Evolutionary conservation across 306 rosid species (phyloP), one percentile per base, ranked within the genome.

Genomic region (Pyrus communis): DNA sequence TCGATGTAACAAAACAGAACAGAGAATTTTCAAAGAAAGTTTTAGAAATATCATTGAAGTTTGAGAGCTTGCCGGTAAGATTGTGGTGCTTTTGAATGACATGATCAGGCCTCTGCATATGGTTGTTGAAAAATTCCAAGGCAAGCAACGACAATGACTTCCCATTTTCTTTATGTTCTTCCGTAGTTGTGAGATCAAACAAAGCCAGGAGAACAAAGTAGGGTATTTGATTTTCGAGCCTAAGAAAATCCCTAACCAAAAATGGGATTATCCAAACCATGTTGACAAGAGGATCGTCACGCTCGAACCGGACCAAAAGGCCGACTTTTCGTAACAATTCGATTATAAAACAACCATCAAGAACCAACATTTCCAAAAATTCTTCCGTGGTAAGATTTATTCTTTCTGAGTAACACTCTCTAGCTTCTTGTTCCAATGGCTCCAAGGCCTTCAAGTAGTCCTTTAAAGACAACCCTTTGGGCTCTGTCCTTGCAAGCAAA

Each of bases 151-250:
- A 68, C 22, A 91, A 63, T 0, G 88, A 49, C 0, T 64, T 51
- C 13, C 68, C 9, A 11, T 75, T 62, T 2, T 22, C 71, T 45
- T 70, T 81, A 59, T n/a, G 40, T 27, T 58, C 74, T 0, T 83
- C 69, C 7, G 33, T 68, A 2, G 75, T 70, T 1, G 88, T 77
- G 12, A 85, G 4, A 8, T 86, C 76, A 30, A 74, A 93, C 4
- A 91, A 49, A 2, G 23, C 42, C 18, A 85, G 70, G 7, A 93
- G 89, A 52, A 93, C 43, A 35, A 85, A 88, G 68, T 69, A 88
- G 0, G 98, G 98, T 14, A 93, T 84, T 65, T 93, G 96, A 68
- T 93, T 93, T 75, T 93, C 96, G 1, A 93, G 89, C 31, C 86
- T 80, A n/a, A 88, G 86, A 55, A 90, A 86, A 27, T 93, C 96